These are phyloP conservation scores for Pneumocystis wakefieldiae DNA, from an alignment of 1,139 yeast species.

Conservation along the genomic window DNA sequence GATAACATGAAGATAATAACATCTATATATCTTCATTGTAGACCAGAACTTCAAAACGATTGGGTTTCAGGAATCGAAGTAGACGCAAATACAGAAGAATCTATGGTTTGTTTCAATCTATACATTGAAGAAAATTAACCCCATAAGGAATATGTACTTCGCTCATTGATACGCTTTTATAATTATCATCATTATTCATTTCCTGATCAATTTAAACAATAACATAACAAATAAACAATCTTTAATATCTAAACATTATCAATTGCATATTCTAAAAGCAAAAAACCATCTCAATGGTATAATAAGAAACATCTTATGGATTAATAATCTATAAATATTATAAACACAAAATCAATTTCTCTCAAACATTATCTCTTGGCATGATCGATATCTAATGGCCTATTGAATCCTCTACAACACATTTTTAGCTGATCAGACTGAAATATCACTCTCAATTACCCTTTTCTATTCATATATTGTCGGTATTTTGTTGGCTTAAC, in stretches of 20 bases:
- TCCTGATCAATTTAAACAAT: not conserved
- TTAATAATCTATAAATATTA: not conserved
- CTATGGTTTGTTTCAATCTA: constrained; percentile 21
- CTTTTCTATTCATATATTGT: constrained; percentile 38
- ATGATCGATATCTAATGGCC: not conserved
- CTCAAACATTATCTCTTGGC: not conserved
- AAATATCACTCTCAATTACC: constrained; percentile 14
- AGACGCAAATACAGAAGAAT: constrained; percentile 57
- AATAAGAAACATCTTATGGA: not conserved
- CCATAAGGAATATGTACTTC: not conserved
- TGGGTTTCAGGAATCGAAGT: constrained; percentile 84
- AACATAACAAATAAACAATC: not conserved
- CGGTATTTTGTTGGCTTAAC: constrained; percentile 36
- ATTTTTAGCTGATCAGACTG: not conserved
- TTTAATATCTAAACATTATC: not conserved
- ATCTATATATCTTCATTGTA: constrained; percentile 63
- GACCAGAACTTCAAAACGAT: constrained; percentile 58
- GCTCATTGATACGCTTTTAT: not conserved
- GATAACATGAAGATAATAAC: constrained; percentile 83
- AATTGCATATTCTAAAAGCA: not conserved
- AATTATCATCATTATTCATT: not conserved
- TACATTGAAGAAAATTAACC: not conserved
- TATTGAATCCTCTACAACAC: not conserved
- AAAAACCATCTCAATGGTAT: not conserved
- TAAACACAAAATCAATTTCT: not conserved